These are phyloP conservation scores for Psidium guajava DNA, from an alignment of 345 rosid genomes.

Conservation along the genomic window DNA sequence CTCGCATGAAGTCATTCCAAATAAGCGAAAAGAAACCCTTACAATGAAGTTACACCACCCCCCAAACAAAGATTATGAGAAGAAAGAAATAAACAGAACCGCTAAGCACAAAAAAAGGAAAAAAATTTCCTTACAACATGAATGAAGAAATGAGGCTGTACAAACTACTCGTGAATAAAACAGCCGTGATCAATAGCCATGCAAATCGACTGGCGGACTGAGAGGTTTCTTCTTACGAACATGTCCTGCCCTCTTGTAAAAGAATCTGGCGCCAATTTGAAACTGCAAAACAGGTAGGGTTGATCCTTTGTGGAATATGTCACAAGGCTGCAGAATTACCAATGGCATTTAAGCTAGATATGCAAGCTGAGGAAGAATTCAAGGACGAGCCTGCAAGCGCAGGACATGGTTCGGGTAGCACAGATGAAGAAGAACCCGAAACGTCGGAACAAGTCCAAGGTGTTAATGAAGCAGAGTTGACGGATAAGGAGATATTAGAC, in stretches of 20 bases:
- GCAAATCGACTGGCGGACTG: slow-evolving; percentile 3
- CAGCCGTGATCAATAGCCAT: slow-evolving; percentile 18
- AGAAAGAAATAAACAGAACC: background rate
- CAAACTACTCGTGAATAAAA: slow-evolving; percentile 39
- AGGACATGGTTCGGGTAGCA: slow-evolving; percentile 55
- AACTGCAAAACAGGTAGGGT: slow-evolving; percentile 8
- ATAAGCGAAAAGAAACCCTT: background rate
- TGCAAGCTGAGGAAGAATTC: slow-evolving; percentile 24
- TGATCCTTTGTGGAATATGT: slow-evolving; percentile 5
- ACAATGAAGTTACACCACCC: background rate
- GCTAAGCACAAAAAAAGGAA: slow-evolving; percentile 1
- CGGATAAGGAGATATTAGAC: slow-evolving; percentile 35
- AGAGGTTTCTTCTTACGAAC: background rate
- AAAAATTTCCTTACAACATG: slow-evolving; percentile 60
- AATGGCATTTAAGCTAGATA: background rate
- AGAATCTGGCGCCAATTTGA: slow-evolving; percentile 31
- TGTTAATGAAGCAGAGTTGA: slow-evolving; percentile 13
- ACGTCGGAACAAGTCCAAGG: slow-evolving; percentile 72
- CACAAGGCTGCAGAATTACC: slow-evolving; percentile 38
- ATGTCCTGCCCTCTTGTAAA: slow-evolving; percentile 7
- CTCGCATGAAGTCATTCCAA: background rate
- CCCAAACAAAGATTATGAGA: background rate
- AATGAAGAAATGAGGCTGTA: slow-evolving; percentile 80
- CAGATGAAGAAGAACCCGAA: slow-evolving; percentile 59
- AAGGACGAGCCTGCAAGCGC: slow-evolving; percentile 29